A percentile compares a stretch with the other conserved stretches of the same genome.
These are phyloP conservation scores for Thyridium curvatum DNA, from an alignment of 2,329 filamentous ascomycete genomes.

Conservation along the genomic window DNA sequence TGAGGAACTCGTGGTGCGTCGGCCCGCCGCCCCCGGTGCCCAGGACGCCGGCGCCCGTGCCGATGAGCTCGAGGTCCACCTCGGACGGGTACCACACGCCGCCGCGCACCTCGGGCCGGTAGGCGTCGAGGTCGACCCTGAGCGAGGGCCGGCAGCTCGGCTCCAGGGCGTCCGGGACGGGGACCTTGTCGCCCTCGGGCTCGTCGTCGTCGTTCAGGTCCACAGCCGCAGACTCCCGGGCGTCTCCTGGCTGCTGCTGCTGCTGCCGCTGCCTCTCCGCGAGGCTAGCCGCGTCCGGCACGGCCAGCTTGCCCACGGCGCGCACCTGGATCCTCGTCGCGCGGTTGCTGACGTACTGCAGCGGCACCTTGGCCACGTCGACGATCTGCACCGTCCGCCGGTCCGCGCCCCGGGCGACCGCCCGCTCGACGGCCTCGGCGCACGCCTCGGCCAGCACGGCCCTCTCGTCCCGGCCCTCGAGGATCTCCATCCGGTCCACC, in stretches of 20 bases:
- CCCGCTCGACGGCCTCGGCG: not conserved
- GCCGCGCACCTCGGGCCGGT: slow-evolving; percentile 8
- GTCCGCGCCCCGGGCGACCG: not conserved
- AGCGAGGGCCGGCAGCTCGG: slow-evolving; percentile 10
- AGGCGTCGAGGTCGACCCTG: slow-evolving; percentile 10
- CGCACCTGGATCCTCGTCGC: slow-evolving; percentile 13
- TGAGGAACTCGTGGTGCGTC: slow-evolving; percentile 29
- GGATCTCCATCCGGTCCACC: slow-evolving; percentile 1
- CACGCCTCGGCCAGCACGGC: not conserved
- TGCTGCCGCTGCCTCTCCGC: too few species aligned
- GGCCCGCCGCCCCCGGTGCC: slow-evolving; percentile 2
- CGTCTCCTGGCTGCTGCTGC: not conserved
- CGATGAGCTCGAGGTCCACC: slow-evolving; percentile 9
- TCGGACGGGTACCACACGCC: slow-evolving; percentile 3
- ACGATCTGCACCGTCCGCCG: not conserved
- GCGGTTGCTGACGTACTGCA: slow-evolving; percentile 14
- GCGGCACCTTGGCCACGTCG: slow-evolving; percentile 7
- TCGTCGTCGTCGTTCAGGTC: not conserved
- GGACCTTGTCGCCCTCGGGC: slow-evolving; percentile 1
- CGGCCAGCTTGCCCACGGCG: slow-evolving; percentile 10
- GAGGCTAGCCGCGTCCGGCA: not conserved
- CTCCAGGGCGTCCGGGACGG: slow-evolving; percentile 3
- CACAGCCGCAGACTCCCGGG: not conserved
- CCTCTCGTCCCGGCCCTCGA: not conserved
- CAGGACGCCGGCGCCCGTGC: not conserved